Base-by-base conservation (phyloP, 2,329 filamentous ascomycete genomes). In the Zymoseptoria ardabiliae region DNA sequence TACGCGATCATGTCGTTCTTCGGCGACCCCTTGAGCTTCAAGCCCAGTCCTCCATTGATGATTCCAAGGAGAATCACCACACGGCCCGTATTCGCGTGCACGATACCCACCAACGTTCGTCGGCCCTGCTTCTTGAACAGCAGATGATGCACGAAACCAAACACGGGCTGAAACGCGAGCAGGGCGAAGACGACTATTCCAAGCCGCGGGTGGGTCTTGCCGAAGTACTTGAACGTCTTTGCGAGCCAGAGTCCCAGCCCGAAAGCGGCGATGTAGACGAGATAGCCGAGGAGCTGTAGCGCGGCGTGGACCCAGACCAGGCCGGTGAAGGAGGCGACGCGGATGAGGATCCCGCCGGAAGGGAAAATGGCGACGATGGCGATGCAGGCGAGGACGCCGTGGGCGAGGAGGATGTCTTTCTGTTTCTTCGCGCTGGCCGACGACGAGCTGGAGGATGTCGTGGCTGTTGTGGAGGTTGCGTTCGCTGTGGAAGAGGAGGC, bases 1-100 rank as follows among this genome's bases (percentile, higher is more conserved):
- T 82, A 83, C 1, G 76, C 79, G 61, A 81, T 78, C 19, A 61
- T 61, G 35, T 57, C 52, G 19, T 57, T 63, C 11, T 51, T 28
- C 62, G 68, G 55, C 71, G 73, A 52, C 17, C 77, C 74, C 2
- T 79, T 78, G 19, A 82, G 71, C 59, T 72, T 70, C 49, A 84
- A 75, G 0, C 82, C 82, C 1, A 84, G 69, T 0, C 82, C 82
- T 20, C 80, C 82, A 64, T 84, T 84, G 68, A 84, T 74, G 52
- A 83, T 79, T 2, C 79, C 82, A 0, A 84, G 70, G 0, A 77
- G 71, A 13, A 85, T 76, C 20, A 79, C 73, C 45, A 66, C 60
- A 13, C 70, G 65, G n/a, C 70, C 70, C 21, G 70, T 56, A 35
- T 63, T 63, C 53, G 70, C 54, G 59, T 72, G 70, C 6, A 70